phyloP scores from a whole-genome alignment of 441 rosid species.

The Iberis amara region DNA sequence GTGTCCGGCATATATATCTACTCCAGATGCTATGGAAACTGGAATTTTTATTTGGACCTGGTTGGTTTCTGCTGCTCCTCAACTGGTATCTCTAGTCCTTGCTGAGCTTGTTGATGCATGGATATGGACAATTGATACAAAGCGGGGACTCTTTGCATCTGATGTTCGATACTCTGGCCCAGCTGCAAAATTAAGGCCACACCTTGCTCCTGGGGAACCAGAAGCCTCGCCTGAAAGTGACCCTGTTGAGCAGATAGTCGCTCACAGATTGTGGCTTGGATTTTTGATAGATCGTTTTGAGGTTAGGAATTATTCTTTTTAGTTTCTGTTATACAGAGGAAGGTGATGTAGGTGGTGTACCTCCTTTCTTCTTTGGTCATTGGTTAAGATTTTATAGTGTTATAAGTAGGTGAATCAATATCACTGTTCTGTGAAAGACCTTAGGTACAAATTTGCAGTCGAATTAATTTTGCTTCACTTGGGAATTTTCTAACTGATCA shows the following conservation, averaged over 20 bases:
- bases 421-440: conserved; percentile 15
- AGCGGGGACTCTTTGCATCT: conserved; percentile 90
- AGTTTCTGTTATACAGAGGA: conserved; percentile 5
- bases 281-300: conserved; percentile 96
- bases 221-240: conserved; percentile 58
- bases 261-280: conserved; percentile 95
- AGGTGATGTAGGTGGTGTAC: conserved; percentile 13
- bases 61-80: conserved; percentile 98
- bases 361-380: conserved; percentile 4
- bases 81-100: conserved; percentile 83
- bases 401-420: conserved; percentile 14
- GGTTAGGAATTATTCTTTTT: conserved; percentile 44
- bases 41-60: conserved; percentile 98
- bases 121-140: conserved; percentile 98
- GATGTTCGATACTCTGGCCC: conserved; percentile 83
- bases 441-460: conserved; percentile 11
- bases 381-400: conserved; percentile 15
- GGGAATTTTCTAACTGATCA: conserved; percentile 11
- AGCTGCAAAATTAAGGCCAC: conserved; percentile 91
- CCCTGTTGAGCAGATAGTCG: conserved; percentile 89
- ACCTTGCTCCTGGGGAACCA: conserved; percentile 94
- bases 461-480: conserved; percentile 13
- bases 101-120: conserved; percentile 99
- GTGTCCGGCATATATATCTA: conserved; percentile 98
- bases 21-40: conserved; percentile 95